These are phyloP conservation scores for Tardiomyces depauwii DNA, from an alignment of 1,139 yeast genomes.

Conservation along the genomic window DNA sequence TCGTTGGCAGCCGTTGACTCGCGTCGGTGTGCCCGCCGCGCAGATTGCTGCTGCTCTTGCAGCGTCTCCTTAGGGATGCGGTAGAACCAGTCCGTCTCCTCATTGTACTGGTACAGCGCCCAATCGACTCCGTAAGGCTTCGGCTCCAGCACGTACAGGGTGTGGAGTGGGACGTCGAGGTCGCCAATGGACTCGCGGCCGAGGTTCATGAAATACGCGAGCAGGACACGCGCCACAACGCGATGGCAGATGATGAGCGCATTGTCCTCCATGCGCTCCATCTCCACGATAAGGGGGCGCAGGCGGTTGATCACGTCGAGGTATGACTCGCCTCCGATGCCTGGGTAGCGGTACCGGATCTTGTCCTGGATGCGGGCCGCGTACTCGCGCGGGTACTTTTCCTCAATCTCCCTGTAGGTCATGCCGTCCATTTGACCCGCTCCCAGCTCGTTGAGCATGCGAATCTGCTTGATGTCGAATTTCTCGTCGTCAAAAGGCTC, in stretches of 20 bases:
- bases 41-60: slow-evolving; percentile 9
- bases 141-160: slow-evolving; percentile 80
- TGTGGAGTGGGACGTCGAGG: slow-evolving; percentile 85
- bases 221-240: slow-evolving; percentile 75
- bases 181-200: slow-evolving; percentile 79
- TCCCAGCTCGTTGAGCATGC: slow-evolving; percentile 88
- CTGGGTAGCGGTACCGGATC: slow-evolving; percentile 81
- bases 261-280: slow-evolving; percentile 86
- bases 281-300: slow-evolving; percentile 82
- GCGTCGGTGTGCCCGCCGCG: background rate
- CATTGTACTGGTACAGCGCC: slow-evolving; percentile 80
- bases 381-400: slow-evolving; percentile 64
- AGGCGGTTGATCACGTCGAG: slow-evolving; percentile 85
- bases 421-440: slow-evolving; percentile 89
- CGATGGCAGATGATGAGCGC: slow-evolving; percentile 76
- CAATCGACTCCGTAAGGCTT: slow-evolving; percentile 94
- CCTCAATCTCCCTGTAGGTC: slow-evolving; percentile 77
- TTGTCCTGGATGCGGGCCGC: slow-evolving; percentile 64
- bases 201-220: slow-evolving; percentile 82
- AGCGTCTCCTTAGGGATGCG: slow-evolving; percentile 37
- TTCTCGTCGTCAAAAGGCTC: slow-evolving; percentile 50
- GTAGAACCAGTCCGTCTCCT: slow-evolving; percentile 63
- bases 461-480: slow-evolving; percentile 76
- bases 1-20: background rate
- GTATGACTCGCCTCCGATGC: slow-evolving; percentile 95